Base-by-base conservation (phyloP, 345 rosid species). In the Barbarea vulgaris region DNA sequence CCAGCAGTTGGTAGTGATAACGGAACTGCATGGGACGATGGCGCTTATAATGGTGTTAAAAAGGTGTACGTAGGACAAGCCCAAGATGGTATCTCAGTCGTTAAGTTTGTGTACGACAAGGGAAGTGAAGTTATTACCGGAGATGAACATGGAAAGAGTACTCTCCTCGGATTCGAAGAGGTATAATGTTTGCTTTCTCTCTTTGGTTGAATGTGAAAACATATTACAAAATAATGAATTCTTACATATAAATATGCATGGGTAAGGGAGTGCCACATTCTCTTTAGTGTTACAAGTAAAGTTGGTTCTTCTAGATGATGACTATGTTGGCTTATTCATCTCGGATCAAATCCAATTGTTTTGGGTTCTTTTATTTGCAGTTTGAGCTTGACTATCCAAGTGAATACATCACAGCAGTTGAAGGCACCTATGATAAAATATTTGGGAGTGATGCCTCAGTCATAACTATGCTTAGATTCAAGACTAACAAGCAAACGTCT, bases 1-100 rank as follows among this genome's bases (percentile, higher is more conserved):
- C 4, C 12, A 4, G 79, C 50, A 4, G 5, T 27, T 37, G 80
- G 75, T 54, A 22, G 70, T 34, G 59, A 53, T 13, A 22, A 9
- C n/a, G 77, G 81, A 64, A 36, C 24, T 66, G 19, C 18, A 72
- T 77, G 77, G 77, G 73, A 77, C 27, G 77, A 77, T 71, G 77
- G 73, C 37, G 61, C 61, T 10, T 66, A 27, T 34, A 64, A 58
- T 18, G 73, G 77, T 13, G 58, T 78, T 9, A 67, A 34, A 6
- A 50, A 67, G 10, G 76, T 72, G 27, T 64, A 3, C 36, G 64
- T 78, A 21, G 73, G 77, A 5, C 73, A 72, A 59, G 31, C 28
- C 15, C 17, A 54, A 1, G 57, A 55, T 56, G 76, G 76, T 37
- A 19, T 71, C 3, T n/a, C 57, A n/a, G 69, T 0, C 2, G 69